phyloP scores from a whole-genome alignment of 441 rosid genomes.

The Cnidoscolus chayamansa region DNA sequence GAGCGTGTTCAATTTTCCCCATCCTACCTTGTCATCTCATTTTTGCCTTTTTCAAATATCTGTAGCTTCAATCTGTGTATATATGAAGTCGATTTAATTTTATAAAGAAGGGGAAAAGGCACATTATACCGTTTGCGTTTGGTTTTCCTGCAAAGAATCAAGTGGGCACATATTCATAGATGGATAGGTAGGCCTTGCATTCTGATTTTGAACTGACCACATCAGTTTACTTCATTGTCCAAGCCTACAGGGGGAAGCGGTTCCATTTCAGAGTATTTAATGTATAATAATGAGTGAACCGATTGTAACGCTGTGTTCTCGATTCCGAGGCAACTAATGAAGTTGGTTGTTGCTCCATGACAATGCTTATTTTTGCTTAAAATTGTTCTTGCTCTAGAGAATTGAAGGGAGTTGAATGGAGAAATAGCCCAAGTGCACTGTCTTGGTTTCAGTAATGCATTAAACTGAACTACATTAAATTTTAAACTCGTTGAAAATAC shows the following conservation, averaged over 20 bases:
- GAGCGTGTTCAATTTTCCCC: constrained; percentile 20
- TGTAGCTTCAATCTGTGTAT: constrained; percentile 41
- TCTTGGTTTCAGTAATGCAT: too few species aligned
- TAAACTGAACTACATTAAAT: too few species aligned
- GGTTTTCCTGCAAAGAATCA: constrained; percentile 29
- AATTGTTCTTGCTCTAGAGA: background rate
- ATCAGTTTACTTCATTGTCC: background rate
- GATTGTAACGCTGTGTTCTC: constrained; percentile 1
- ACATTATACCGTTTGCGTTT: constrained; percentile 12
- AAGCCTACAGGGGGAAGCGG: constrained; percentile 1
- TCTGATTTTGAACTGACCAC: constrained; percentile 4
- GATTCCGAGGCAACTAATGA: background rate
- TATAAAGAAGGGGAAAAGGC: constrained; percentile 29
- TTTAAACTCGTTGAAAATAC: too few species aligned
- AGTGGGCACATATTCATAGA: constrained; percentile 16
- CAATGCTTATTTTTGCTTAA: background rate
- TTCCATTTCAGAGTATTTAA: background rate
- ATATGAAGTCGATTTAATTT: constrained; percentile 26
- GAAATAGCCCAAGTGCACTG: too few species aligned
- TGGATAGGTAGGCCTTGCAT: constrained; percentile 8
- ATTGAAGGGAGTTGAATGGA: too few species aligned
- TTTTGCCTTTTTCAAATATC: constrained; percentile 25
- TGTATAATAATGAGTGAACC: constrained; percentile 16
- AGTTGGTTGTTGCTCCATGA: background rate
- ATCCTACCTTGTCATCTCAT: constrained; percentile 19